These are phyloP conservation scores for Didymella exigua DNA, from an alignment of 2,329 filamentous ascomycete genomes.

Conservation along the genomic window DNA sequence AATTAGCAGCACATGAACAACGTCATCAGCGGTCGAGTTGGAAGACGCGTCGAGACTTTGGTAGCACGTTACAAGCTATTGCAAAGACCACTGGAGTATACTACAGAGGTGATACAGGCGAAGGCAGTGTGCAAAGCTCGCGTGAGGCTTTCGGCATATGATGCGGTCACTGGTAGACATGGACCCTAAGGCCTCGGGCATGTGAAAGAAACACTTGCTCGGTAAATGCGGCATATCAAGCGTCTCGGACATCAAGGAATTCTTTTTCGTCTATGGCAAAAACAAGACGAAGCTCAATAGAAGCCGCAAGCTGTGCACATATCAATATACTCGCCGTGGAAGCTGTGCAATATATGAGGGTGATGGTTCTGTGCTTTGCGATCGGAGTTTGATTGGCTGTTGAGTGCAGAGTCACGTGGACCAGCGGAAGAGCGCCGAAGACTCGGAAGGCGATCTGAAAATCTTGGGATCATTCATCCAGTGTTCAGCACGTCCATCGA, in stretches of 20 bases:
- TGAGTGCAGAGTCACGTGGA: slow-evolving; percentile 32
- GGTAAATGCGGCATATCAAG: slow-evolving; percentile 19
- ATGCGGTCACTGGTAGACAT: slow-evolving; percentile 18
- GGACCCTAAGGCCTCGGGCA: slow-evolving; percentile 30
- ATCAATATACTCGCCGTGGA: too few relatives aligned
- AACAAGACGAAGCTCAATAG: background rate
- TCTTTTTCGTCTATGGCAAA: background rate
- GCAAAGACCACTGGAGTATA: background rate
- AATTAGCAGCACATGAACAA: slow-evolving; percentile 34
- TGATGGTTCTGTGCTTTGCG: slow-evolving; percentile 29
- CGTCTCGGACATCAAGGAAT: background rate
- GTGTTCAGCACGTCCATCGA: slow-evolving; percentile 24
- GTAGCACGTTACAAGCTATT: background rate
- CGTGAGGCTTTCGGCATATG: slow-evolving; percentile 19
- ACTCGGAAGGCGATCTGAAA: slow-evolving; percentile 32
- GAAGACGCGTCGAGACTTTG: slow-evolving; percentile 18
- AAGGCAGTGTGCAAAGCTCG: slow-evolving; percentile 5
- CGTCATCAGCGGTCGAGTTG: slow-evolving; percentile 44
- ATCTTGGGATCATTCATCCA: slow-evolving; percentile 22
- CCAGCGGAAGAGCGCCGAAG: slow-evolving; percentile 28
- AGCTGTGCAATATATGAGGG: too few relatives aligned
- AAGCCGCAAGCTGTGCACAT: background rate
- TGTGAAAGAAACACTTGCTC: slow-evolving; percentile 34
- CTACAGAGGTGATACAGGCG: background rate
- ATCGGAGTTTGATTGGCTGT: slow-evolving; percentile 41